These are phyloP conservation scores for Penicillium fuscoglaucum DNA, from an alignment of 2,329 filamentous ascomycete species.

Conservation along the genomic window DNA sequence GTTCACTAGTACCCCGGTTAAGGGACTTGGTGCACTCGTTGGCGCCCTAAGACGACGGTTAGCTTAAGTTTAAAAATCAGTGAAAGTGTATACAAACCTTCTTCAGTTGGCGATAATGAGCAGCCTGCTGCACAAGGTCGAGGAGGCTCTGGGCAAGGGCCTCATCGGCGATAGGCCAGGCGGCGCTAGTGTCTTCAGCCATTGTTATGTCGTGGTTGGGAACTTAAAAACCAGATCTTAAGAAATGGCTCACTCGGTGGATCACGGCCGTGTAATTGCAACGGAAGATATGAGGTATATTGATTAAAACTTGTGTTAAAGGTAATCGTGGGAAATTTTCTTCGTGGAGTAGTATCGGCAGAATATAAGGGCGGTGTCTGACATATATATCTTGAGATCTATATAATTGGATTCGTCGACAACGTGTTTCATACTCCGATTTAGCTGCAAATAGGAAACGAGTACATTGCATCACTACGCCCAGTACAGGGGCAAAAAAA, in stretches of 20 bases:
- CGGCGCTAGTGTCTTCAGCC: constrained; percentile 41
- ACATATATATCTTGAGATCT: too few relatives aligned
- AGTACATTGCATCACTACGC: too few relatives aligned
- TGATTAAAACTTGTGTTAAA: not conserved
- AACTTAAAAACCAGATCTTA: not conserved
- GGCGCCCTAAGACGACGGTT: not conserved
- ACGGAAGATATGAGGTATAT: not conserved
- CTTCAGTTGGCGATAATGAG: constrained; percentile 58
- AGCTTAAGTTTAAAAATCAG: not conserved
- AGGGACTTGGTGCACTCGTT: not conserved
- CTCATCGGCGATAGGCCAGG: constrained; percentile 72
- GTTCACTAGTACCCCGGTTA: not conserved
- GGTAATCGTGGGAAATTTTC: not conserved
- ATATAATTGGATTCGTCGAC: too few relatives aligned
- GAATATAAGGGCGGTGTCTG: too few relatives aligned
- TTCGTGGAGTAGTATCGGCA: too few relatives aligned
- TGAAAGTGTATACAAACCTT: not conserved
- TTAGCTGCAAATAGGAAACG: too few relatives aligned
- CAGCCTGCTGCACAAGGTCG: constrained; percentile 73
- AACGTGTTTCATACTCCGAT: too few relatives aligned
- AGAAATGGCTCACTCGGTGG: not conserved
- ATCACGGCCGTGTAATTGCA: not conserved
- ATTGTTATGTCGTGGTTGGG: constrained; percentile 23
- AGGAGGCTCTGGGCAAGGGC: constrained; percentile 78
- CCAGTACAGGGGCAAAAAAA: too few relatives aligned